Base-by-base conservation (phyloP, 257 asterid species). In the Solanum megistacrolobum region DNA sequence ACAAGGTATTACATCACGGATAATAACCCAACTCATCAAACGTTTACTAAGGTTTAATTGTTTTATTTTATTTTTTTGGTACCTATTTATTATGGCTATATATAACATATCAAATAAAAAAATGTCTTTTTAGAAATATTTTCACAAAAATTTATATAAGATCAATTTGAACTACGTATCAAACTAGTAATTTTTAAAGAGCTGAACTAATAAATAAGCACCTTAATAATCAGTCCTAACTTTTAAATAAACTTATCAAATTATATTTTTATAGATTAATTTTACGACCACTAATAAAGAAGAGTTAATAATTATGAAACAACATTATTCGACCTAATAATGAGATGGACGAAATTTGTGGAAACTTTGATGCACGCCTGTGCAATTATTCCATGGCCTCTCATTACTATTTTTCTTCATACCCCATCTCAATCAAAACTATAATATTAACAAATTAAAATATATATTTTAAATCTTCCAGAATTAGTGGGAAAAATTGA, bases 351-450 rank as follows among this genome's bases (percentile, higher is more conserved):
- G 84, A 86, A 71, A 79, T 90, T 87, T 62, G 88, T 89, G 91
- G 90, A 87, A 87, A 87, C 88, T 38, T 58, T 69, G 84, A 31
- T 68, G 78, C 91, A 89, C 89, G 91, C 92, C 85, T 81, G 91
- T 90, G 91, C 88, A 89, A 88, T 87, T 87, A 65, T 75, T 83
- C 74, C 87, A 58, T 41, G 14, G 36, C 14, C 62, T 72, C 12
- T 29, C 34, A 31, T 58, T 43, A 9, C 29, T 60, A 43, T 79
- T 41, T 74, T 79, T 27, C 38, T 79, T 46, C 68, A 1, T 14
- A 81, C 39, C 66, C 62, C 84, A 78, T 78, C 12, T 41, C 8
- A 41, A 78, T 78, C 84, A 78, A 39, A 35, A 41, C 23, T 76
- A 76, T 76, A 76, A 39, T 76, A 76, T 76, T n/a, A 43, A 1